Evolutionary conservation across 2,329 filamentous ascomycete species (phyloP).

Genomic region (Aspergillus caelatus): DNA sequence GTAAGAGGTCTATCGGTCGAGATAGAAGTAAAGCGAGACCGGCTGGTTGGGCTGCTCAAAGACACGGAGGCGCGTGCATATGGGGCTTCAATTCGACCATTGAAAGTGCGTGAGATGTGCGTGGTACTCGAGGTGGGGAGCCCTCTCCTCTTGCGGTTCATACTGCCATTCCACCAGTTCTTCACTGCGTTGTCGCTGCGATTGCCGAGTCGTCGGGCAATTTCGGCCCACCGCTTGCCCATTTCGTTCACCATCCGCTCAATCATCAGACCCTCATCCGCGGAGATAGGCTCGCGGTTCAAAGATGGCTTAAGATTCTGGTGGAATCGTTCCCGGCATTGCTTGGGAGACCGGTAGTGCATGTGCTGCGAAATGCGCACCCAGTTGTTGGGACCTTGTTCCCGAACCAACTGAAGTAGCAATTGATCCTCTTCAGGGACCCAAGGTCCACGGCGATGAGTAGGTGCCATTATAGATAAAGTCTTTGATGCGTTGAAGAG

Average conservation of each 20-base stretch:
- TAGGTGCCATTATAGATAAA: constrained; percentile 41
- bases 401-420: constrained; percentile 70
- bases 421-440: constrained; percentile 73
- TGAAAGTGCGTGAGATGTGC: constrained; percentile 35
- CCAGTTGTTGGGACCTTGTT: constrained; percentile 83
- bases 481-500: neutral
- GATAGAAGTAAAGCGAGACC: constrained; percentile 32
- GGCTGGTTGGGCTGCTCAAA: constrained; percentile 29
- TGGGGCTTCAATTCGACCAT: constrained; percentile 44
- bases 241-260: constrained; percentile 74
- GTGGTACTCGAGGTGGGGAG: constrained; percentile 41
- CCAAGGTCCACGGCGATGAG: constrained; percentile 79
- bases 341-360: constrained; percentile 80
- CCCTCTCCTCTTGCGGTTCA: constrained; percentile 72
- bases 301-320: constrained; percentile 83
- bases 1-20: constrained; percentile 24
- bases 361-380: constrained; percentile 79
- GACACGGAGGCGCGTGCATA: constrained; percentile 37
- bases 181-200: constrained; percentile 95
- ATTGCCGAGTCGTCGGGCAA: constrained; percentile 77
- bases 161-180: constrained; percentile 96
- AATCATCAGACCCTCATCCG: constrained; percentile 72
- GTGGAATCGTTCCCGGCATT: constrained; percentile 91
- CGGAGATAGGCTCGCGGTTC: constrained; percentile 72
- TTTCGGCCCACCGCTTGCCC: constrained; percentile 92